Conservation (phyloP, 2,329 filamentous ascomycete species). For the Clonostachys rhizophaga region DNA sequence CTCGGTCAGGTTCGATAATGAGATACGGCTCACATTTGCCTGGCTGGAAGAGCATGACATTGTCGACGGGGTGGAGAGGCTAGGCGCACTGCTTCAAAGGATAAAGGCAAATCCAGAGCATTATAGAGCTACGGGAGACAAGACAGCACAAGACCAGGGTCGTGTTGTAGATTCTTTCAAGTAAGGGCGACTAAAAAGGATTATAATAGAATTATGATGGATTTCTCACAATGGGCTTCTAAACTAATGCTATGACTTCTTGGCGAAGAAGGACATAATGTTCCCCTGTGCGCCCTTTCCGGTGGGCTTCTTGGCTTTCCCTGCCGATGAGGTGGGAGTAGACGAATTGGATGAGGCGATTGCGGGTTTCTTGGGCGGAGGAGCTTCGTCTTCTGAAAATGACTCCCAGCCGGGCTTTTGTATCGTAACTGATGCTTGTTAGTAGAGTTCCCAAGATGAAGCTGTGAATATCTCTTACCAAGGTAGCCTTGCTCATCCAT, state of each 20-base stretch:
- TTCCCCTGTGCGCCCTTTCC: conserved; percentile 66
- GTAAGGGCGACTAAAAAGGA: conserved; percentile 3
- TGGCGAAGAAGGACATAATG: conserved; percentile 90
- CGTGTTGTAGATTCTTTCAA: conserved; percentile 14
- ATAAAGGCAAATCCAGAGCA: conserved; percentile 19
- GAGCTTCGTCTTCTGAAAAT: conserved; percentile 84
- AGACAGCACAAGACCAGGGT: conserved; percentile 3
- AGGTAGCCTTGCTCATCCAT: conserved; percentile 89
- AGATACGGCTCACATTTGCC: conserved; percentile 64
- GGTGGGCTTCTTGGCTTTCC: conserved; percentile 49
- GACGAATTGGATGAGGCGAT: conserved; percentile 31
- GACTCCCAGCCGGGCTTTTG: conserved; percentile 86
- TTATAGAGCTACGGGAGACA: conserved; percentile 11
- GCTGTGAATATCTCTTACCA: conserved; percentile 45
- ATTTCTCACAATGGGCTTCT: too few relatives aligned
- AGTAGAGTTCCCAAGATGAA: neutral
- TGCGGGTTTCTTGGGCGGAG: conserved; percentile 49
- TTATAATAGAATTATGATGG: too few relatives aligned
- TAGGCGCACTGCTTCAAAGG: conserved; percentile 41
- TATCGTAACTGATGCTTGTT: conserved; percentile 62
- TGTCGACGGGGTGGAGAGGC: conserved; percentile 60
- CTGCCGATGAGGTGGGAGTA: conserved; percentile 38
- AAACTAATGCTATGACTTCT: conserved; percentile 49
- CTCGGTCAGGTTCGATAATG: conserved; percentile 49
- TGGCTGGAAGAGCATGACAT: conserved; percentile 67